Conservation (phyloP, 2,329 filamentous ascomycete species). For the Periconia digitata region DNA sequence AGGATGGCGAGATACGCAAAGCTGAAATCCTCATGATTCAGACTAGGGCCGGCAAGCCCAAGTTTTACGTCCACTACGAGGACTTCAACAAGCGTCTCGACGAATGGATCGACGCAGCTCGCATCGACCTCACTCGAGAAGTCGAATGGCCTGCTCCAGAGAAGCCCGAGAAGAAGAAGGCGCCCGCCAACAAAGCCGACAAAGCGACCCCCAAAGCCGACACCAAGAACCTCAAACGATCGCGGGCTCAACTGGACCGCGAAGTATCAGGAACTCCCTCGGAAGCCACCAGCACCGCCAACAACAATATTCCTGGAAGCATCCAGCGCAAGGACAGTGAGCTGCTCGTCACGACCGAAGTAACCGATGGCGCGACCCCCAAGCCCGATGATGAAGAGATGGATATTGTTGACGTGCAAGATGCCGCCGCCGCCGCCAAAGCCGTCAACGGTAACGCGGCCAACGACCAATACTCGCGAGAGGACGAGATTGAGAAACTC, state of each 20-base stretch:
- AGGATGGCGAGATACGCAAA: slow-evolving; percentile 82
- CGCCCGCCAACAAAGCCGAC: slow-evolving; percentile 49
- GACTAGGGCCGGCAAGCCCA: slow-evolving; percentile 81
- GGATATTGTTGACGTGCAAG: slow-evolving; percentile 55
- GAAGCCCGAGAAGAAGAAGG: slow-evolving; percentile 84
- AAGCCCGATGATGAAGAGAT: slow-evolving; percentile 55
- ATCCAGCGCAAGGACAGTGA: slow-evolving; percentile 58
- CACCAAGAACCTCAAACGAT: slow-evolving; percentile 50
- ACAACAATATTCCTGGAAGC: slow-evolving; percentile 51
- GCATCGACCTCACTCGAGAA: slow-evolving; percentile 85
- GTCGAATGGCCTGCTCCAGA: slow-evolving; percentile 96
- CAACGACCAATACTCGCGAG: slow-evolving; percentile 62
- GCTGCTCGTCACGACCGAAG: slow-evolving; percentile 50
- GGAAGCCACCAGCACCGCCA: slow-evolving; percentile 52
- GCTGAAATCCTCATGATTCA: slow-evolving; percentile 96
- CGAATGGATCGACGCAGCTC: slow-evolving; percentile 83
- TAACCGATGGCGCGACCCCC: slow-evolving; percentile 50
- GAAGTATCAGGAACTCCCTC: slow-evolving; percentile 57
- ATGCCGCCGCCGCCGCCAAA: slow-evolving; percentile 57
- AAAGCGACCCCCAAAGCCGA: slow-evolving; percentile 48
- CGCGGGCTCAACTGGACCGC: slow-evolving; percentile 51
- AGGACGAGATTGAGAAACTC: slow-evolving; percentile 95
- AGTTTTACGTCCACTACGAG: slow-evolving; percentile 96
- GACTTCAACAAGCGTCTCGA: slow-evolving; percentile 92
- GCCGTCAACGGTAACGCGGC: slow-evolving; percentile 49